These are phyloP conservation scores for Pugionium dolabratum DNA, from an alignment of 345 rosid species.

Conservation along the genomic window DNA sequence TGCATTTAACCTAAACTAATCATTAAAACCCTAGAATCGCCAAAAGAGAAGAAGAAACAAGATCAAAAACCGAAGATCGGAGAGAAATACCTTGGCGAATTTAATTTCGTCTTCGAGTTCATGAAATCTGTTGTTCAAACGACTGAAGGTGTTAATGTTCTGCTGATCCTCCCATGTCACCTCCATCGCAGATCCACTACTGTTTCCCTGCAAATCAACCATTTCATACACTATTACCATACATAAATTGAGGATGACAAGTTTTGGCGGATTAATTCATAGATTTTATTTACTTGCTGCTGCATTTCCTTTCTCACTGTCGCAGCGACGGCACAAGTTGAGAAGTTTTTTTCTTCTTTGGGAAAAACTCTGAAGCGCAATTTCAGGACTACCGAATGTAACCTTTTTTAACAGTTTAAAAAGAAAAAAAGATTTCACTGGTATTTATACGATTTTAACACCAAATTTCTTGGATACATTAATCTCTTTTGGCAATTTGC, in stretches of 20 bases:
- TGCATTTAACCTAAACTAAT: neutral
- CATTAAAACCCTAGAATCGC: constrained; percentile 29
- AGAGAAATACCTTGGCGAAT: constrained; percentile 60
- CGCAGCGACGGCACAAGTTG: too few relatives aligned
- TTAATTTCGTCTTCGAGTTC: constrained; percentile 87
- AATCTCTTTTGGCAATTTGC: too few relatives aligned
- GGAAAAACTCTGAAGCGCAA: too few relatives aligned
- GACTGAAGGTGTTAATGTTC: constrained; percentile 81
- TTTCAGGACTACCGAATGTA: too few relatives aligned
- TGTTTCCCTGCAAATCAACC: constrained; percentile 48
- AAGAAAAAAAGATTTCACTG: too few relatives aligned
- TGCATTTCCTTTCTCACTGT: neutral
- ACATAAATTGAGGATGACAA: neutral
- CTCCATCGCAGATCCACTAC: constrained; percentile 74
- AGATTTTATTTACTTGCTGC: neutral
- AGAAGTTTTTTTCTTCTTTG: too few relatives aligned
- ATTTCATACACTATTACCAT: neutral
- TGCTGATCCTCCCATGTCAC: constrained; percentile 99
- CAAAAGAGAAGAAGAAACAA: neutral
- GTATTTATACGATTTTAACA: too few relatives aligned
- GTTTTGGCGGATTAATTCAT: too few relatives aligned
- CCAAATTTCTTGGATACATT: neutral
- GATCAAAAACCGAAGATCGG: neutral
- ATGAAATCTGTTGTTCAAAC: constrained; percentile 81
- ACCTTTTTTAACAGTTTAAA: too few relatives aligned